Percentiles rank a stretch among this genome's conserved stretches.
Evolutionary conservation across 176 grass and related monocot species (phyloP).

Genomic region (Aegilops speltoides): DNA sequence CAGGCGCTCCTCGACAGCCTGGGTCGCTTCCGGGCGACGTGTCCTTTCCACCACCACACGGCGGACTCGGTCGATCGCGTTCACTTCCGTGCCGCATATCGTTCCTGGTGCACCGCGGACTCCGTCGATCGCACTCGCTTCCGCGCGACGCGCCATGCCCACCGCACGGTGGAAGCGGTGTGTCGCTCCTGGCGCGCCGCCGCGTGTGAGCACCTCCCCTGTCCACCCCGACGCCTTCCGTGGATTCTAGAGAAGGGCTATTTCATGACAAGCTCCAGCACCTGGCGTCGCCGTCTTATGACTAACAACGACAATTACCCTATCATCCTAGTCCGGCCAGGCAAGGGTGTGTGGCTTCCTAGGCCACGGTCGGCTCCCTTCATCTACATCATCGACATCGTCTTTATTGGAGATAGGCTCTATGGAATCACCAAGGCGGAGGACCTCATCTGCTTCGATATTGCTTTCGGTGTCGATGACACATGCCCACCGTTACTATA

Average conservation of each 20-base stretch:
- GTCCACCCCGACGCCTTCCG: neutral
- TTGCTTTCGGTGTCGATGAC: neutral
- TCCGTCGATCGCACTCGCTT: too few relatives aligned
- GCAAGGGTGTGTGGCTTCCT: neutral
- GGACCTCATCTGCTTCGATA: neutral
- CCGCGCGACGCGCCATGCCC: too few relatives aligned
- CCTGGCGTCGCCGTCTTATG: neutral
- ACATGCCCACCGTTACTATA: neutral
- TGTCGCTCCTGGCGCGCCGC: too few relatives aligned
- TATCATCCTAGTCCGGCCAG: neutral
- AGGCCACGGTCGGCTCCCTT: neutral
- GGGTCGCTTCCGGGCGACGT: too few relatives aligned
- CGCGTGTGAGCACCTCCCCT: neutral
- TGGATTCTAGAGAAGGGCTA: neutral
- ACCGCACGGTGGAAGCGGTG: too few relatives aligned
- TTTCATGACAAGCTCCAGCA: neutral
- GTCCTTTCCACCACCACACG: too few relatives aligned
- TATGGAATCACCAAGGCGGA: neutral
- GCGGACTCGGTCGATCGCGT: too few relatives aligned
- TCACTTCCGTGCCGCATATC: too few relatives aligned
- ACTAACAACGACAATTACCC: neutral
- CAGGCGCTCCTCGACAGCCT: too few relatives aligned
- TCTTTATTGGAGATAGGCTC: neutral
- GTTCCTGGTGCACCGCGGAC: too few relatives aligned
- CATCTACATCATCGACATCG: neutral